Base-by-base conservation (phyloP, 1,284 basidiomycete species). In the Cutaneotrichosporon sp. region DNA sequence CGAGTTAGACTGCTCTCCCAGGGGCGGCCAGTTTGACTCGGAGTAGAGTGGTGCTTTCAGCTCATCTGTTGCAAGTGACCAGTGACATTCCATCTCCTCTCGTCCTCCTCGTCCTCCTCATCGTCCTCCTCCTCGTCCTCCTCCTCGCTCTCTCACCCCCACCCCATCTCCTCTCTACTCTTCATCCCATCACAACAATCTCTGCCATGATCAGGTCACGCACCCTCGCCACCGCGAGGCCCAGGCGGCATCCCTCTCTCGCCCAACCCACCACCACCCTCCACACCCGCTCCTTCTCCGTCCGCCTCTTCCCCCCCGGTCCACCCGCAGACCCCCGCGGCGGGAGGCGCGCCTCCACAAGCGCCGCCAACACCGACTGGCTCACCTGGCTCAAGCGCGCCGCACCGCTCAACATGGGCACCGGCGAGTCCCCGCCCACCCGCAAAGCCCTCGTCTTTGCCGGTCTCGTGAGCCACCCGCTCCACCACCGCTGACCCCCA, bases 391-490 rank as follows among this genome's bases (percentile, higher is more conserved):
- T 75, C 45, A 72, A 71, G 59, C 65, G 64, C 10, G 64, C 66
- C 16, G 53, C 63, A 1, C 65, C 70, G 0, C 55, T 69, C 14
- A 58, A 65, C 16, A 38, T 64, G 22, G 53, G 54, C 45, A 14
- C 38, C 10, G 58, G 49, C 24, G 59, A 56, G 29, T 54, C 55
- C 24, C 58, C 49, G n/a, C 62, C 56, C 9, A 16, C 43, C 10
- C 55, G 60, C 16, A 64, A 70, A 18, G 76, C 76, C 0, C 66
- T 79, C 45, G 65, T 79, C 25, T 76, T 79, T 56, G 73, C 76
- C 54, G 78, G 78, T 59, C 68, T 79, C 18, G 78, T 79, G 55
- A 62, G 77, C 73, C 45, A 24, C 10, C 11, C 45, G 20, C 22
- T 25, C 45, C 20, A 10, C 20, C 45, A 7, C n/a, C 36, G 47